Base-by-base conservation (phyloP, 129 eudicot genomes). In the Ambrosia trifida region DNA sequence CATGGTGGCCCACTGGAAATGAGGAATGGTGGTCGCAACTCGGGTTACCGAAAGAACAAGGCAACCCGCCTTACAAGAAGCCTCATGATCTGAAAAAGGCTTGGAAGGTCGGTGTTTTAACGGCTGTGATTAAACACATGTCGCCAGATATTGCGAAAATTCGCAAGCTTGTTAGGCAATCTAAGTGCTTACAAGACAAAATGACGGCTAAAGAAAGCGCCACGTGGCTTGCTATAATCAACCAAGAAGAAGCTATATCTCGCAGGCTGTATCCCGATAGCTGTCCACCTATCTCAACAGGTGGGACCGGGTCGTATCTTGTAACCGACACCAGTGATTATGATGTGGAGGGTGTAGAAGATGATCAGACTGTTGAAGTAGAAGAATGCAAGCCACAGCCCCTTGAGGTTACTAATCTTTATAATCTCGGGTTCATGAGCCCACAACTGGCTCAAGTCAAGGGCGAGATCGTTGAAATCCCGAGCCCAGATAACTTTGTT, bases 1-100 rank as follows among this genome's bases (percentile, higher is more conserved):
- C 92, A 0, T 89, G 96, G 96, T 89, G 96, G 96, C 96, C 96
- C 12, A 70, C 84, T 2, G 96, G 96, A 58, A 77, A 81, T 35
- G 96, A 89, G 68, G 87, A 89, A 31, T 89, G 96, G 96, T 89
- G 96, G 92, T 66, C 81, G 20, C 87, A 79, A 36, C 65, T 83
- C 32, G 85, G 89, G 12, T 53, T 89, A 16, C 91, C 91, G 4
- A 79, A 75, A 58, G 91, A 86, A 47, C 96, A 86, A n/a, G 91
- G 87, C 5, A 80, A 87, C 0, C 96, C 96, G 5, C 96, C 96
- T 0, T 89, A 89, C 58, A 89, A 89, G 81, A 89, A 89, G 70
- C 96, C 96, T 61, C 96, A 88, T 36, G 94, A 87, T 82, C 75
- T 87, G 76, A 87, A 87, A 57, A 86, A 86, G 65, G 92, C 88